These are phyloP conservation scores for Colletotrichum scovillei DNA, from an alignment of 2,329 filamentous ascomycete species.

Conservation along the genomic window DNA sequence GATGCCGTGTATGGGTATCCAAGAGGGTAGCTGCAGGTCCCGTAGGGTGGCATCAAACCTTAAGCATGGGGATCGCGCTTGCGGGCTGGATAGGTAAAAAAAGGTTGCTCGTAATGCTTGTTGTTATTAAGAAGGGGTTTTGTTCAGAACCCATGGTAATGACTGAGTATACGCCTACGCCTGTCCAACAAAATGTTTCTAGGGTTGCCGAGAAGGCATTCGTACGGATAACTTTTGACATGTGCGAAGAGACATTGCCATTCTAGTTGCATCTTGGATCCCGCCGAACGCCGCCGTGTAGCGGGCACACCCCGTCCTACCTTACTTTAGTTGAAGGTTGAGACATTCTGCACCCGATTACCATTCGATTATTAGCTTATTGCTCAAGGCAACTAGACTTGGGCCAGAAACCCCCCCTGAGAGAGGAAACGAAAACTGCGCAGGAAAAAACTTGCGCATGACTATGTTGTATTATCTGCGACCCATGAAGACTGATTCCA, in stretches of 20 bases:
- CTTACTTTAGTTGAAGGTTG: background rate
- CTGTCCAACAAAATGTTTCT: background rate
- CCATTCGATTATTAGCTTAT: background rate
- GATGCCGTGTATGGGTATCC: background rate
- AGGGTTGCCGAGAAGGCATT: background rate
- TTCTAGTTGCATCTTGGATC: background rate
- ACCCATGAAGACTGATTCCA: background rate
- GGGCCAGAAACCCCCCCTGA: background rate
- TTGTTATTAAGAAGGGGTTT: background rate
- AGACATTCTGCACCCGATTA: background rate
- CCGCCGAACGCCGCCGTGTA: background rate
- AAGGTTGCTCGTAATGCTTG: slow-evolving; percentile 6
- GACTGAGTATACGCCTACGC: background rate
- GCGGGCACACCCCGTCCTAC: background rate
- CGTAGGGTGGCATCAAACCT: slow-evolving; percentile 29
- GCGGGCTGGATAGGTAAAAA: background rate
- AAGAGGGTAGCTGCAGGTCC: slow-evolving; percentile 9
- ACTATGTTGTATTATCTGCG: background rate
- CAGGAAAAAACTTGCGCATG: background rate
- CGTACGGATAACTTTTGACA: background rate
- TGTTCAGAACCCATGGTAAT: background rate
- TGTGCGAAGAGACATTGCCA: background rate
- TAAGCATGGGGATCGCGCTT: slow-evolving; percentile 23
- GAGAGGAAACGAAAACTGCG: background rate
- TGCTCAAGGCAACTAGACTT: background rate